Conservation (phyloP, 768 basidiomycete species). For the Termitomyces sp. region DNA sequence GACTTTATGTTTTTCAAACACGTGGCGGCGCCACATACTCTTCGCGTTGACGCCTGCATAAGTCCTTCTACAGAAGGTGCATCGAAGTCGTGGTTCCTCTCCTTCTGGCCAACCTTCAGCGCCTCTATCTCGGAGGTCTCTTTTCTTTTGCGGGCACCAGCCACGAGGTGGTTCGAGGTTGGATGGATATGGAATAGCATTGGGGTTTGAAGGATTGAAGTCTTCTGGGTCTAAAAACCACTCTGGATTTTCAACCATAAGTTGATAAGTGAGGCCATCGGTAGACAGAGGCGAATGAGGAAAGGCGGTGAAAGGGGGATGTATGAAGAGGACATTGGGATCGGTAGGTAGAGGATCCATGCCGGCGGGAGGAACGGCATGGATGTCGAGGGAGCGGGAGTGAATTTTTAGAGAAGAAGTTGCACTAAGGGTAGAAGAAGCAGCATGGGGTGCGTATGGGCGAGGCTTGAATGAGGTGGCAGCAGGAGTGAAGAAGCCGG, state of each 20-base stretch:
- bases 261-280: constrained; percentile 65
- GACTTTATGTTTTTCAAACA: constrained; percentile 87
- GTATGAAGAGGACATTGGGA: constrained; percentile 62
- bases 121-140: constrained; percentile 66
- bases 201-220: constrained; percentile 48
- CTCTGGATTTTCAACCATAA: constrained; percentile 70
- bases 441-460: constrained; percentile 47
- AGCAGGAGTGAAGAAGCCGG: constrained; percentile 60
- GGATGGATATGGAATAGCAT: constrained; percentile 67
- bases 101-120: constrained; percentile 75
- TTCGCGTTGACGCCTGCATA: constrained; percentile 87
- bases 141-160: constrained; percentile 86
- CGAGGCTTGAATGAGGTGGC: constrained; percentile 61
- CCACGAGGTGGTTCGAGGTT: constrained; percentile 79
- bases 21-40: constrained; percentile 88
- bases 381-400: constrained; percentile 32
- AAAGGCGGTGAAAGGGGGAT: constrained; percentile 66
- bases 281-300: constrained; percentile 55
- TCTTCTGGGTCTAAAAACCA: constrained; percentile 76
- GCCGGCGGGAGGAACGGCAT: constrained; percentile 43
- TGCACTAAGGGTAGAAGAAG: constrained; percentile 22
- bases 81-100: constrained; percentile 73
- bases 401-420: constrained; percentile 24
- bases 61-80: constrained; percentile 79
- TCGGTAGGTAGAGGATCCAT: constrained; percentile 72